Evolutionary conservation across 257 asterid genomes (phyloP).

Genomic region (Solanum paucissectum): DNA sequence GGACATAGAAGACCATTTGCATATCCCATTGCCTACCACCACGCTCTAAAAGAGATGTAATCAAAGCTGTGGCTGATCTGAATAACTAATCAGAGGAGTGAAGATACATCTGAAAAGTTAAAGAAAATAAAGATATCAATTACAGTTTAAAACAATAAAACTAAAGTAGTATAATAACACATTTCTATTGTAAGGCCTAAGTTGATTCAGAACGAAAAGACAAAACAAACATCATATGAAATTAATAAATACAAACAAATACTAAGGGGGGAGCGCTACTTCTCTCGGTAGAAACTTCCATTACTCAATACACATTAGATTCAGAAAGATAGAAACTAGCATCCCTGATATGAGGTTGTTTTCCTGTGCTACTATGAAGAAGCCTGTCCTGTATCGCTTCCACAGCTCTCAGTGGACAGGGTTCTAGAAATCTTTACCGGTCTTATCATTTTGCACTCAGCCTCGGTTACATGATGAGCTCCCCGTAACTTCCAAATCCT

Average conservation of each 20-base stretch:
- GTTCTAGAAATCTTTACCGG: background rate
- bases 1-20: constrained; percentile 28
- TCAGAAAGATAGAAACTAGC: background rate
- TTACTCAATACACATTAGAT: background rate
- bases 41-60: background rate
- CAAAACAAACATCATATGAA: background rate
- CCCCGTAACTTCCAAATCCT: background rate
- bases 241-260: background rate
- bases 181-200: background rate
- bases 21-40: constrained; percentile 41
- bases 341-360: background rate
- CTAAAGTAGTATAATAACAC: background rate
- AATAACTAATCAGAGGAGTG: background rate
- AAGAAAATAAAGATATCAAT: background rate
- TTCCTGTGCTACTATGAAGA: background rate
- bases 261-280: background rate
- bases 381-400: background rate
- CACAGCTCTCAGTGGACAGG: background rate
- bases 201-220: background rate
- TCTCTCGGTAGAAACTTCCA: background rate
- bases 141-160: background rate
- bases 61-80: background rate
- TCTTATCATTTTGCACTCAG: background rate
- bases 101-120: background rate
- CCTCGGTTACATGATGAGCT: background rate